Evolutionary conservation across 495 filamentous ascomycete species (phyloP).

Genomic region (Immersiella caudata): DNA sequence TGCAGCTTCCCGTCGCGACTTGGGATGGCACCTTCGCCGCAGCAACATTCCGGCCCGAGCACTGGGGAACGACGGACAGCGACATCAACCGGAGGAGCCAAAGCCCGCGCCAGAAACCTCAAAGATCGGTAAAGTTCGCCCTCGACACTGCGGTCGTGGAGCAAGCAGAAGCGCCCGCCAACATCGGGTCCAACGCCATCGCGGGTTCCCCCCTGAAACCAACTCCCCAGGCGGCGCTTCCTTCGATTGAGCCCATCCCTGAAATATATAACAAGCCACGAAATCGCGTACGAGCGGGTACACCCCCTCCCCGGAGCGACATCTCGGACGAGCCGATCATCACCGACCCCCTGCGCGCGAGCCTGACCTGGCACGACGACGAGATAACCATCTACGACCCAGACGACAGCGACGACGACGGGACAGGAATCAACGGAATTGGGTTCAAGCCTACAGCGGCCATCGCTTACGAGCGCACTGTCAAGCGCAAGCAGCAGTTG

Average conservation of each 20-base stretch:
- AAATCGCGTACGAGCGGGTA: constrained; percentile 45
- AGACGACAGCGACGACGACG: constrained; percentile 73
- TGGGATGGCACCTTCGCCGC: constrained; percentile 1
- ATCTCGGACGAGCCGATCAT: constrained; percentile 35
- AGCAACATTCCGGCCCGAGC: background rate
- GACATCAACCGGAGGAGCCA: background rate
- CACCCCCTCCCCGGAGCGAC: constrained; percentile 41
- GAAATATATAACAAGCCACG: constrained; percentile 39
- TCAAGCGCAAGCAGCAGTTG: constrained; percentile 79
- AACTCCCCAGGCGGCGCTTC: background rate
- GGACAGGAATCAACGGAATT: constrained; percentile 84
- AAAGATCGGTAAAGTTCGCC: constrained; percentile 23
- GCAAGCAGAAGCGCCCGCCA: constrained; percentile 30
- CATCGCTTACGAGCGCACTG: constrained; percentile 72
- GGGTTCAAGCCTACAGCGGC: constrained; percentile 88
- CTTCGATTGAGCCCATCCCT: constrained; percentile 19
- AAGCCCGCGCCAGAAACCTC: constrained; percentile 10
- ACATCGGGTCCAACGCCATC: constrained; percentile 14
- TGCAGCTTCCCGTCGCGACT: constrained; percentile 1
- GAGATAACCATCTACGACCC: constrained; percentile 85
- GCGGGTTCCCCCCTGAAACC: constrained; percentile 13
- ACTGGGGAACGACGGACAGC: background rate
- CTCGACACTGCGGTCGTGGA: constrained; percentile 37
- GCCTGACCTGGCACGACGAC: constrained; percentile 78
- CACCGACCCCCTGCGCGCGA: constrained; percentile 53